phyloP scores from a whole-genome alignment of 768 basidiomycete genomes.

The Tylopilus plumbeoviolaceoides region DNA sequence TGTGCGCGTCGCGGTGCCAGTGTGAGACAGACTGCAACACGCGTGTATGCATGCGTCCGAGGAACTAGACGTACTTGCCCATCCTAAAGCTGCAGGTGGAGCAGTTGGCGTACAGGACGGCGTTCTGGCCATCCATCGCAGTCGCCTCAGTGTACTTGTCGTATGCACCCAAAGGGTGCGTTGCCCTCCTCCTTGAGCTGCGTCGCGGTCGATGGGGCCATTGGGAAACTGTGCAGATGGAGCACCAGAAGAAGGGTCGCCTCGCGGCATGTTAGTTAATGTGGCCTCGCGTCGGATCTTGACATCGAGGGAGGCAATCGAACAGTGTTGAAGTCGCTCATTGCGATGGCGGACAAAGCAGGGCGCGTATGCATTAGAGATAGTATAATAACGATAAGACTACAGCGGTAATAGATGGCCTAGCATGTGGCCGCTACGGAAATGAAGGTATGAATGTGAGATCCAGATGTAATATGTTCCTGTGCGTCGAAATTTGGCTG shows the following conservation, averaged over 20 bases:
- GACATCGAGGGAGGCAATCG: no score
- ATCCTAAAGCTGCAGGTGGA: not conserved
- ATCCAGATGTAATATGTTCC: no score
- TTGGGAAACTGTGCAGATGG: not conserved
- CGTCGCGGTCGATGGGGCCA: not conserved
- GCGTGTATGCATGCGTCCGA: not conserved
- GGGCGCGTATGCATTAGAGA: no score
- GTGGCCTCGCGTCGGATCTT: not conserved
- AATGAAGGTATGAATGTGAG: no score
- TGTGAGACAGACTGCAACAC: no score
- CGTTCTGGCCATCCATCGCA: not conserved
- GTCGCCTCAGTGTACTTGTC: conserved; percentile 5
- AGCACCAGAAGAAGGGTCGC: no score
- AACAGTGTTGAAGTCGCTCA: no score
- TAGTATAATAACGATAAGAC: no score
- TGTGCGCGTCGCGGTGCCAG: not conserved
- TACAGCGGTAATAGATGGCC: no score
- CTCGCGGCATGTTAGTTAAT: not conserved
- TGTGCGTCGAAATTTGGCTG: no score
- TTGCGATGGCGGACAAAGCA: no score
- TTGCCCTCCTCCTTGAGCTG: conserved; percentile 4
- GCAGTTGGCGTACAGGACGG: not conserved
- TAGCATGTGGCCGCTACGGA: no score
- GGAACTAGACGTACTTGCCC: not conserved
- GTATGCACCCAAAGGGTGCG: not conserved